Evolutionary conservation across 176 grass and related monocot species (phyloP).

Genomic region (Oryza longistaminata): DNA sequence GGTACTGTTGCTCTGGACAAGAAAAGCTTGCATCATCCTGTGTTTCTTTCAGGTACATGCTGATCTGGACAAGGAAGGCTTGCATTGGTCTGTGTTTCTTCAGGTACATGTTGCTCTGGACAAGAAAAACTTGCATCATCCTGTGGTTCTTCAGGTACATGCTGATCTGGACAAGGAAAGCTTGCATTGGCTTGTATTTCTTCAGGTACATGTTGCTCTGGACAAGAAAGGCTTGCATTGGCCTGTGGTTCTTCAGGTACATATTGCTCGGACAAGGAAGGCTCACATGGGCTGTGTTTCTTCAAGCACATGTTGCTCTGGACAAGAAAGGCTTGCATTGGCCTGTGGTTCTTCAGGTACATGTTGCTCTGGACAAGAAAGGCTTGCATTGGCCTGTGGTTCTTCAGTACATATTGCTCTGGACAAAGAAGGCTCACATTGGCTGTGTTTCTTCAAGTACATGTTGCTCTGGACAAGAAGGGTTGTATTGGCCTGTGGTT

Average conservation of each 20-base stretch:
- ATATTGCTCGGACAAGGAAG: too few species aligned
- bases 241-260: background rate
- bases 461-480: background rate
- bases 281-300: too few species aligned
- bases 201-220: background rate
- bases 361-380: slow-evolving; percentile 22
- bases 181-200: background rate
- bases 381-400: slow-evolving; percentile 7
- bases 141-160: background rate
- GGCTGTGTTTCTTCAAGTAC: background rate
- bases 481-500: background rate
- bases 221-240: background rate
- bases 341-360: slow-evolving; percentile 1
- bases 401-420: slow-evolving; percentile 37
- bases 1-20: background rate
- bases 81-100: background rate
- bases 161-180: background rate
- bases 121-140: background rate
- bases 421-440: slow-evolving; percentile 5
- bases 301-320: background rate
- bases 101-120: background rate
- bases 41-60: background rate
- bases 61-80: background rate
- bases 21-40: background rate
- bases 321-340: background rate